phyloP scores from a whole-genome alignment of 1,284 basidiomycete species.

The Athelia sp. region DNA sequence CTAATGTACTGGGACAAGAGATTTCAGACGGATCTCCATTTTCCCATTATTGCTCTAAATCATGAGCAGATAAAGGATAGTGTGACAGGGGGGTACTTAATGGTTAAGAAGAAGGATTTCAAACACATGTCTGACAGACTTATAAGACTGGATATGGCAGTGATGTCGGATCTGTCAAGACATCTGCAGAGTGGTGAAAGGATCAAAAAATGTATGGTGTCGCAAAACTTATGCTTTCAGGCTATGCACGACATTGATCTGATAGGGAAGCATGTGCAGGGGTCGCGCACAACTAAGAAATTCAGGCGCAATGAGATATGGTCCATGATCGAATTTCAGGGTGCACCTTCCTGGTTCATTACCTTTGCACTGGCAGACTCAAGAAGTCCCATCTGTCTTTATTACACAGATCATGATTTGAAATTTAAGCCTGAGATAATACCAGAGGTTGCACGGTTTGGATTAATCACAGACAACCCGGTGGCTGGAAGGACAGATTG shows the following conservation, averaged over 20 bases:
- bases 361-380: conserved; percentile 29
- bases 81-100: conserved; percentile 22
- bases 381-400: conserved; percentile 24
- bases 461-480: conserved; percentile 23
- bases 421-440: conserved; percentile 9
- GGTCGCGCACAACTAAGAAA: conserved; percentile 26
- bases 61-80: conserved; percentile 30
- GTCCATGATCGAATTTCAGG: conserved; percentile 22
- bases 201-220: conserved; percentile 23
- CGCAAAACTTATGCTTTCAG: conserved; percentile 24
- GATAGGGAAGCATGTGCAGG: conserved; percentile 22
- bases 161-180: conserved; percentile 12
- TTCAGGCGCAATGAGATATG: conserved; percentile 27
- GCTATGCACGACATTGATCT: no score
- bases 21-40: conserved; percentile 30
- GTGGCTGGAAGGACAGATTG: conserved; percentile 16
- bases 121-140: conserved; percentile 12
- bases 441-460: conserved; percentile 7
- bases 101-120: conserved; percentile 18
- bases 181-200: conserved; percentile 12
- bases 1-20: conserved; percentile 33
- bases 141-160: conserved; percentile 9
- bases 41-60: conserved; percentile 33
- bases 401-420: conserved; percentile 19
- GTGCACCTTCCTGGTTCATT: conserved; percentile 31